Conservation (phyloP, 495 filamentous ascomycete species). For the Aspergillus homomorphus region DNA sequence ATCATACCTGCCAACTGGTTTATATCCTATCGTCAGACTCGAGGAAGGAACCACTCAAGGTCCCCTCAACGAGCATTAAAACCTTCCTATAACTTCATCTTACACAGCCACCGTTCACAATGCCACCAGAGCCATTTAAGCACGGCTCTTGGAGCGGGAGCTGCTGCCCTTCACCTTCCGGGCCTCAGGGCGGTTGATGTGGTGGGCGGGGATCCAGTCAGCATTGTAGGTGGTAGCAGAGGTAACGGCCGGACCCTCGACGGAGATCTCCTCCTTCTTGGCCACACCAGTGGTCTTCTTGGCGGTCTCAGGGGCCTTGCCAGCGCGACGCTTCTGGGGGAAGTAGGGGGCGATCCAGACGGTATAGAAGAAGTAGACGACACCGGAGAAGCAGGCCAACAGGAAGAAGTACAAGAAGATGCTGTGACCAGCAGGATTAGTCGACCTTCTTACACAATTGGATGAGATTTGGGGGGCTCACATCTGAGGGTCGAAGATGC, state of each 20-base stretch:
- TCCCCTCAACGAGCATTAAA: slow-evolving; percentile 7
- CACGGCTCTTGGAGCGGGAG: slow-evolving; percentile 54
- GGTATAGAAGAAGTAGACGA: slow-evolving; percentile 93
- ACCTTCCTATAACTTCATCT: slow-evolving; percentile 7
- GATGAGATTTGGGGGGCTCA: slow-evolving; percentile 39
- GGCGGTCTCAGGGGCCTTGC: slow-evolving; percentile 58
- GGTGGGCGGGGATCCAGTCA: slow-evolving; percentile 91
- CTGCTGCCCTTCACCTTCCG: slow-evolving; percentile 73
- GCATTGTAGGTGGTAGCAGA: slow-evolving; percentile 80
- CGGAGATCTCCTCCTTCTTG: slow-evolving; percentile 65
- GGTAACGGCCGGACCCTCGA: slow-evolving; percentile 68
- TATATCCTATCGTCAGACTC: slow-evolving; percentile 7
- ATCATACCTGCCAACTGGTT: slow-evolving; percentile 14
- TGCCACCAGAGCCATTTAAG: slow-evolving; percentile 20
- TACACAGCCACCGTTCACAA: slow-evolving; percentile 6
- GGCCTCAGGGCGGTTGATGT: slow-evolving; percentile 82
- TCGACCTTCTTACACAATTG: background rate
- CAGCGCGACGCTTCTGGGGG: slow-evolving; percentile 76
- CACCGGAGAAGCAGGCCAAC: slow-evolving; percentile 67
- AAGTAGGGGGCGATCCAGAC: slow-evolving; percentile 97
- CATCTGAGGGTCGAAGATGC: slow-evolving; percentile 96
- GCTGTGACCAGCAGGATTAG: slow-evolving; percentile 39
- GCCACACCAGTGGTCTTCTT: slow-evolving; percentile 53
- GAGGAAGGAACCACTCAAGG: slow-evolving; percentile 2
- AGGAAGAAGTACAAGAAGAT: slow-evolving; percentile 98